phyloP scores from a whole-genome alignment of 441 rosid species.

The Populus hybrid region DNA sequence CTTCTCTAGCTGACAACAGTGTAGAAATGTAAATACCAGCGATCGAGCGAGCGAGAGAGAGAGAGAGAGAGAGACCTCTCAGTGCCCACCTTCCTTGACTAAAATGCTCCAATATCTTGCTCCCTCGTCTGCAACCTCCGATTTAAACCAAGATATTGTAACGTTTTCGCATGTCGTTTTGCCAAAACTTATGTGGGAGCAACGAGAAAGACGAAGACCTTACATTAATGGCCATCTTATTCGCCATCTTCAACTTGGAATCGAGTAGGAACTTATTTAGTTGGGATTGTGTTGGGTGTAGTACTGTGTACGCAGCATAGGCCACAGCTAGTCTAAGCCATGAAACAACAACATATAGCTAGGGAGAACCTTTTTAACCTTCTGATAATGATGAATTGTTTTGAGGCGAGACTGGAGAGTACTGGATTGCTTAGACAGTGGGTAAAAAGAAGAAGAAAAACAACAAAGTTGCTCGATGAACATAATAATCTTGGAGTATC shows the following conservation, averaged over 20 bases:
- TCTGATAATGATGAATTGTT: not conserved
- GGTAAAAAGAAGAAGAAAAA: not conserved
- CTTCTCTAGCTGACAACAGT: conserved; percentile 11
- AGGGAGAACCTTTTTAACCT: not conserved
- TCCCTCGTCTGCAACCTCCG: not conserved
- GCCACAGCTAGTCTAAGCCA: not conserved
- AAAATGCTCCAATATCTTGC: not conserved
- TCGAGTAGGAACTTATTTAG: not conserved
- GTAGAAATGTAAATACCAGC: conserved; percentile 1
- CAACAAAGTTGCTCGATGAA: no score
- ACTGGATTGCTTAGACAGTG: not conserved
- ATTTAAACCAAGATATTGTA: no score
- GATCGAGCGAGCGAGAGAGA: no score
- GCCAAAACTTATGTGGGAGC: not conserved
- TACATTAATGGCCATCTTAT: not conserved
- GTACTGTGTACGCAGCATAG: not conserved
- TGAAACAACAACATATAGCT: not conserved
- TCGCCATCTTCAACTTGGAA: not conserved
- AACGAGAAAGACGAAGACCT: not conserved
- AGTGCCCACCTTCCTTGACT: conserved; percentile 11
- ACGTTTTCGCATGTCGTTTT: not conserved
- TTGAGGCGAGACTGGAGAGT: not conserved
- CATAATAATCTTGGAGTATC: not conserved
- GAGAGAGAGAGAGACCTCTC: conserved; percentile 20
- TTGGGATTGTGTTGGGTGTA: not conserved